Conservation (phyloP, 1,284 basidiomycete species). For the Anthracocystis setariae region DNA sequence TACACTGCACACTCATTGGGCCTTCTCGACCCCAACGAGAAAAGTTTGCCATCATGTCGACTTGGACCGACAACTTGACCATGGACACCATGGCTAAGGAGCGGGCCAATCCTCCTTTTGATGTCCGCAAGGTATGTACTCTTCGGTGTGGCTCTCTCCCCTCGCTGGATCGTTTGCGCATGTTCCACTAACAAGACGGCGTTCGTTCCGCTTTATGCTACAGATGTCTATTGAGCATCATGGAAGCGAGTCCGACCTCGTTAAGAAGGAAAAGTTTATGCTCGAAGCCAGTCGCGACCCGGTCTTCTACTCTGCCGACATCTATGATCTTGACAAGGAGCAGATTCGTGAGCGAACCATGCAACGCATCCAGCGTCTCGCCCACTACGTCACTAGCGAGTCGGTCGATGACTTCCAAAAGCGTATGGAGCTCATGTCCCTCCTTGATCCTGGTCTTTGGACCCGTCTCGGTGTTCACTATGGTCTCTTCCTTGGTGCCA, state of each 20-base stretch:
- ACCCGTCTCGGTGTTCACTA: constrained; percentile 73
- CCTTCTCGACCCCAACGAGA: constrained; percentile 35
- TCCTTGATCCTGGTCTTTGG: constrained; percentile 72
- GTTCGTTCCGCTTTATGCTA: neutral
- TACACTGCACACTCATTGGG: neutral
- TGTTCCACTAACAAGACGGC: neutral
- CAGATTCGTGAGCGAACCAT: constrained; percentile 69
- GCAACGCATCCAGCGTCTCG: constrained; percentile 56
- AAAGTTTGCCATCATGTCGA: constrained; percentile 40
- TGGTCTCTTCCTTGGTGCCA: constrained; percentile 71
- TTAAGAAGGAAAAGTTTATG: constrained; percentile 69
- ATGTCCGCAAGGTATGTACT: constrained; percentile 68
- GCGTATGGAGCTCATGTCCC: constrained; percentile 71
- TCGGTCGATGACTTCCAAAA: constrained; percentile 69
- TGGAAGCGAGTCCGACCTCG: constrained; percentile 65
- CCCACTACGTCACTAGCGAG: constrained; percentile 64
- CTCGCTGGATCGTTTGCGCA: no score
- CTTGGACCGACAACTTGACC: constrained; percentile 55
- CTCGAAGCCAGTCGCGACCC: constrained; percentile 71
- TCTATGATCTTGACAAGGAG: constrained; percentile 73
- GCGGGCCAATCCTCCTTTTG: constrained; percentile 71
- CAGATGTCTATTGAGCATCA: constrained; percentile 69
- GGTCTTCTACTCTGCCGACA: constrained; percentile 72
- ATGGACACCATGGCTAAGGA: constrained; percentile 69
- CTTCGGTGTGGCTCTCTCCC: neutral